Evolutionary conservation across 805 yeast species (phyloP), one percentile per base, ranked within the genome.

Genomic region (Blastobotrys terrestris): DNA sequence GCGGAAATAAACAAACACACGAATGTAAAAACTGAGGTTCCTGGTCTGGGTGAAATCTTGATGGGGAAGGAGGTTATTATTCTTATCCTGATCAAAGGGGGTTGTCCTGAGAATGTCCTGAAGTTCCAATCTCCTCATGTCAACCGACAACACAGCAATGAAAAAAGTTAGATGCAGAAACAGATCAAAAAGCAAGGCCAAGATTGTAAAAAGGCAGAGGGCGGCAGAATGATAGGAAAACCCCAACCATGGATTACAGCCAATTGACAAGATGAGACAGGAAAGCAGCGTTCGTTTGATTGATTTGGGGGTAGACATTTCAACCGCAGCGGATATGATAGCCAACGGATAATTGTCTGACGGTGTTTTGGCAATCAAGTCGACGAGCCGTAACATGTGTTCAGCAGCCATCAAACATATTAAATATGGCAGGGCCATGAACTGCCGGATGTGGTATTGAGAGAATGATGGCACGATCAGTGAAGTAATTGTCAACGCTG

Each of bases 101-200:
- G 39, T 7, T 7, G 54, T 48, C 35, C 56, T 58, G 6, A 78
- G 63, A 11, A 82, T 63, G 55, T 83, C 88, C 14, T 77, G 77
- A 15, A 84, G 72, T 58, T 84, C 91, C 22, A 77, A 65, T 51
- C 88, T 73, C 46, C 83, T 76, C 31, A 83, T 68, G 67, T 88
- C 95, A 40, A 87, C 77, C 15, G 84, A 75, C 31, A 87, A 68
- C 1, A 86, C 79, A 0, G 89, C 81, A 1, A 82, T 71, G 54
- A 86, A 78, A 64, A 74, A 87, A 1, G 91, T 78, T 48, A 81
- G 62, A 58, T 83, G 88, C 40, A 87, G 68, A 3, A 77, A 53
- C 61, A 80, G 85, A 57, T 85, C 87, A 41, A 83, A 66, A 1
- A 79, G 26, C n/a, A 85, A 58, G 0, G 83, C 76, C 26, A 77